Evolutionary conservation across 768 basidiomycete genomes (phyloP), one percentile per base, ranked within the genome.

Genomic region (Mrakia hoshinonis): DNA sequence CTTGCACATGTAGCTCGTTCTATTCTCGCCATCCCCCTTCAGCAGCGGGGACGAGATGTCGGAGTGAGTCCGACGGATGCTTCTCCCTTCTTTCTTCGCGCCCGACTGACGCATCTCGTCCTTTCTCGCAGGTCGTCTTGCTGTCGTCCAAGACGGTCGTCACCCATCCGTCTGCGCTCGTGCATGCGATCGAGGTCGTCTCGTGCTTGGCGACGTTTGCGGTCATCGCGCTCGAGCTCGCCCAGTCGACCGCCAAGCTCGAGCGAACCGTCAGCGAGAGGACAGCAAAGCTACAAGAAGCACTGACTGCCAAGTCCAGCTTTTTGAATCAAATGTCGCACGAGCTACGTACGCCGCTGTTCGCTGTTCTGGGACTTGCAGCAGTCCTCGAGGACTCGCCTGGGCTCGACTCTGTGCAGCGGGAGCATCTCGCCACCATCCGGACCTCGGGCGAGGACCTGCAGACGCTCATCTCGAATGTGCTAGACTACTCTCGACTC

Each of bases 341-440:
- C 47, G 69, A 70, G 69, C 60, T 70, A 39, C 58, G 69, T 3
- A 62, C 60, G 5, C 69, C 69, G 13, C 46, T 70, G 20, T 60
- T 61, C n/a, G 58, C 69, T 7, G 62, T 70, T 1, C 69, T 70
- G 31, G 69, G 69, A 36, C 36, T 70, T 34, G 43, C 62, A 11
- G 29, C 22, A 29, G 69, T 70, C 4, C 69, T 70, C 34, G 69
- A 70, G 51, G 69, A 52, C 20, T 62, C 60, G 47, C 46, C 69
- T 4, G 58, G 43, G 15, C 62, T 70, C 5, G 22, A 43, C 51
- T 6, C 13, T 52, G 36, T 68, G 4, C 51, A 69, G 48, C 68
- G 48, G 3, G 68, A 69, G 47, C 34, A 39, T 24, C 46, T 69
- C 6, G 51, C 26, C 11, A 69, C 68, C n/a, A 69, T 69, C 47